These are phyloP conservation scores for Haematococcus lacustris DNA, from an alignment of 139 green algal genomes.

Conservation along the genomic window DNA sequence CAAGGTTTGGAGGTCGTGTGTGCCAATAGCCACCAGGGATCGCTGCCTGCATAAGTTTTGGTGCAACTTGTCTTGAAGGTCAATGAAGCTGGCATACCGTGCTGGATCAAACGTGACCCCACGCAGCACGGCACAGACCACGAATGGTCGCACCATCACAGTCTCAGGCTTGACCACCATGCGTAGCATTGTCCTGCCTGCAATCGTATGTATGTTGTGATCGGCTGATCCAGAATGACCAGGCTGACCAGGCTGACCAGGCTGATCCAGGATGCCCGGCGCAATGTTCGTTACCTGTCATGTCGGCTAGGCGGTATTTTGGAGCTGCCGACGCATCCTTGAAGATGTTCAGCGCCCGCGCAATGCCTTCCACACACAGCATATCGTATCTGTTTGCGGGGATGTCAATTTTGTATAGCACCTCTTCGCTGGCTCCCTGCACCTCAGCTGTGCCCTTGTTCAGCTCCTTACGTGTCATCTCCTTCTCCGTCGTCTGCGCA, in stretches of 20 bases:
- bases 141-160: slow-evolving; percentile 88
- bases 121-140: slow-evolving; percentile 89
- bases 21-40: slow-evolving; percentile 95
- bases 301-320: slow-evolving; percentile 72
- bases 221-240: too few species aligned
- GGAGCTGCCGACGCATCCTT: slow-evolving; percentile 44
- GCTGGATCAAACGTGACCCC: slow-evolving; percentile 78
- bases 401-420: slow-evolving; percentile 99
- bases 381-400: slow-evolving; percentile 99
- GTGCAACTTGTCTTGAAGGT: slow-evolving; percentile 98
- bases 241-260: too few species aligned
- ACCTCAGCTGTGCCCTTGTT: slow-evolving; percentile 11
- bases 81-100: slow-evolving; percentile 95
- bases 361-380: slow-evolving; percentile 96
- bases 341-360: slow-evolving; percentile 95
- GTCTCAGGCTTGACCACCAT: slow-evolving; percentile 83
- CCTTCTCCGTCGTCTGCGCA: slow-evolving; percentile 78
- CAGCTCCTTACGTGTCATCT: slow-evolving; percentile 88
- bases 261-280: too few species aligned
- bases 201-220: background rate
- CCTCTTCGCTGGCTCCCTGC: slow-evolving; percentile 57
- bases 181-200: slow-evolving; percentile 52
- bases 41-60: slow-evolving; percentile 96
- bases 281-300: too few species aligned
- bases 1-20: slow-evolving; percentile 88